These are phyloP conservation scores for Gossypium sturtianum DNA, from an alignment of 345 rosid species.

Conservation along the genomic window DNA sequence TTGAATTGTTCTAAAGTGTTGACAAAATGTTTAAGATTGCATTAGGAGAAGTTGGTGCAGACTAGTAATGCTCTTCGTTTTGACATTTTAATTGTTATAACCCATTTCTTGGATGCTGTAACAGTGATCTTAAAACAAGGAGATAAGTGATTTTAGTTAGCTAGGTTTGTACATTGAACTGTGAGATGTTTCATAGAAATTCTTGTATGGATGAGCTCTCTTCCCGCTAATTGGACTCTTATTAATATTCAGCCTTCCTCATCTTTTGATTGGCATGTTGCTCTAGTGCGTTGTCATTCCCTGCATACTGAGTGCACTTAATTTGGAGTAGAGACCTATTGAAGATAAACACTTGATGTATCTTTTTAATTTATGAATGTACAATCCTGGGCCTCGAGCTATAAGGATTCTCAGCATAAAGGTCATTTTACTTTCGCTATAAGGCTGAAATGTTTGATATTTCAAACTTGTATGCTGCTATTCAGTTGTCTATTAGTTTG, in stretches of 20 bases:
- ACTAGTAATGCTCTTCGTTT: not conserved
- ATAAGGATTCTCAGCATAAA: not conserved
- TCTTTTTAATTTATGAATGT: not conserved
- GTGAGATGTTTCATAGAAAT: not conserved
- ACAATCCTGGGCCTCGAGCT: not conserved
- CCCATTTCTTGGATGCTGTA: not conserved
- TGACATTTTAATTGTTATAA: not conserved
- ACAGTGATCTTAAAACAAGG: not conserved
- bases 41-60: not conserved
- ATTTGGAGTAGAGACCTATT: not conserved
- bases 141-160: not conserved
- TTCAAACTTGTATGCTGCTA: not conserved
- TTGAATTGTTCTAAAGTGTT: conserved; percentile 6
- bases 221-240: not conserved
- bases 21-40: not conserved
- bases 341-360: not conserved
- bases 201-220: not conserved
- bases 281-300: not conserved
- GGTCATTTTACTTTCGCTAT: not conserved
- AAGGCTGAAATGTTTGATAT: not conserved
- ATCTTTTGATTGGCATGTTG: too few relatives aligned
- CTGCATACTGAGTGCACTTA: not conserved
- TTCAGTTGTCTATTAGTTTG: not conserved
- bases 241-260: not conserved
- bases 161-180: not conserved